Base-by-base conservation (phyloP, 1,284 basidiomycete species). In the Tilletia walkeri region DNA sequence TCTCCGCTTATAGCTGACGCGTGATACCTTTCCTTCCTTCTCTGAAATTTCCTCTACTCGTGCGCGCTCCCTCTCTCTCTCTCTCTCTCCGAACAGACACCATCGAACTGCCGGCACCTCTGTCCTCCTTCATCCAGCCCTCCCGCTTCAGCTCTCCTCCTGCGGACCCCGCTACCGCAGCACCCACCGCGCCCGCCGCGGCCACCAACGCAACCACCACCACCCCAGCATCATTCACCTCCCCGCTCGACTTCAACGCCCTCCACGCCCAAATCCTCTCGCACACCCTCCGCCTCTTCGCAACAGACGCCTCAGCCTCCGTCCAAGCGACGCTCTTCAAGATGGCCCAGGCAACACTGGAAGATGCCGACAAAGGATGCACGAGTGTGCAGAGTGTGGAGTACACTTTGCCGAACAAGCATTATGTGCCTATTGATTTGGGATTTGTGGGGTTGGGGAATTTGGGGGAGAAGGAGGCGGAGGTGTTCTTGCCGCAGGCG, bases 321-420 rank as follows among this genome's bases (percentile, higher is more conserved):
- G 95, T 98, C 5, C 94, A 95, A 88, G 93, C 94, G 14, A 95
- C 93, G 61, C 86, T 95, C 70, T 96, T 91, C 88, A 92, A 91
- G 84, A 96, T 96, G 89, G 91, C 88, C 0, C 88, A 91, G 76
- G 87, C 87, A 5, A 87, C 96, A 73, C 72, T 83, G 24, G 69
- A 66, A 66, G 77, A 78, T 34, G 66, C 73, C 4, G 41, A 45
- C 30, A 84, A 84, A 5, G 88, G 90, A 81, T 91, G 93, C 81
- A 82, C 83, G 30, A 86, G 86, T 3, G 87, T 96, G 24, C 82
- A 87, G 65, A 85, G 85, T 9, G 90, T 93, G 50, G 87, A 87
- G 38, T 96, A 95, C 85, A 85, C 86, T 66, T 87, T 96, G 39
- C 95, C 95, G 9, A 98, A 98, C 88, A 95, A 84, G 76, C 79